These are phyloP conservation scores for Takashimella tepidaria DNA, from an alignment of 1,284 basidiomycete genomes.

Conservation along the genomic window DNA sequence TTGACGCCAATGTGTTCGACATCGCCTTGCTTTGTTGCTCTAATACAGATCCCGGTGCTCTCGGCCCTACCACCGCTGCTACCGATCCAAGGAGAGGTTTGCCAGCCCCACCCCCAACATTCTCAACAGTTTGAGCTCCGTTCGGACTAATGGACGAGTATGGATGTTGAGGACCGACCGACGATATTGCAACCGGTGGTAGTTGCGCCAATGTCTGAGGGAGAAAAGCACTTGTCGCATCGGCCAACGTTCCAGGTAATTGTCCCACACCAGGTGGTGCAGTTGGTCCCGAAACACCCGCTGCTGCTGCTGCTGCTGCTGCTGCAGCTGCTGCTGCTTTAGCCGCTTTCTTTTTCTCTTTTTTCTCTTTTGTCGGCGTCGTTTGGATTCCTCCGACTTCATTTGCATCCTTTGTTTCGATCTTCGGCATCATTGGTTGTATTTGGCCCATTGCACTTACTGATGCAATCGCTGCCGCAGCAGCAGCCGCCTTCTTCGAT, in stretches of 20 bases:
- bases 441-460: too few species aligned
- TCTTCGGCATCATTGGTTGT: slow-evolving; percentile 6
- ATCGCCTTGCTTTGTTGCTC: too few species aligned
- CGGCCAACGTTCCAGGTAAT: background rate
- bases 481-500: slow-evolving; percentile 5
- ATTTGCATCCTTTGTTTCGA: slow-evolving; percentile 20
- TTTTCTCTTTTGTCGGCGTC: slow-evolving; percentile 14
- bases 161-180: too few species aligned
- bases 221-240: background rate
- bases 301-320: background rate
- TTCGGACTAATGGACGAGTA: too few species aligned
- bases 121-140: too few species aligned
- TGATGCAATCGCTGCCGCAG: background rate
- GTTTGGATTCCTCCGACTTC: background rate
- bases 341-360: slow-evolving; percentile 23
- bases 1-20: too few species aligned
- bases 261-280: background rate
- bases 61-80: too few species aligned
- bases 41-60: too few species aligned
- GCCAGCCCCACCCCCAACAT: too few species aligned
- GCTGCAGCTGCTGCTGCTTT: background rate
- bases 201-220: background rate
- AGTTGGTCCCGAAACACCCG: background rate
- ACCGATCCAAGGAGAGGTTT: too few species aligned
- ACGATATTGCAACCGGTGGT: background rate